Evolutionary conservation across 176 grass and related monocot species (phyloP).

Genomic region (Aechmea fasciata): DNA sequence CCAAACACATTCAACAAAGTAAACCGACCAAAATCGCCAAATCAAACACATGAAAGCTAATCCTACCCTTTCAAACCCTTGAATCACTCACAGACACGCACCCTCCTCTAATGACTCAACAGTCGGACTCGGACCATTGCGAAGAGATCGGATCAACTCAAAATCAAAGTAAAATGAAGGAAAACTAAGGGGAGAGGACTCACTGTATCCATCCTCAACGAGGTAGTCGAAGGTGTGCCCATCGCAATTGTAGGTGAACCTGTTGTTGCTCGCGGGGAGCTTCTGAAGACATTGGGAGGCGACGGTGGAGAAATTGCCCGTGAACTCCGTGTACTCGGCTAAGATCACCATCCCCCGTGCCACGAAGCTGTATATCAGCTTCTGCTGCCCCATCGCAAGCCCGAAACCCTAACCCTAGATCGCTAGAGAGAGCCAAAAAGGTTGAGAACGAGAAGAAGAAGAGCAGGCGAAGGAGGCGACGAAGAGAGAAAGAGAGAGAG

Average conservation of each 20-base stretch:
- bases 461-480: not conserved
- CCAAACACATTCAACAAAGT: not conserved
- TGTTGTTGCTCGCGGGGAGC: slow-evolving; percentile 54
- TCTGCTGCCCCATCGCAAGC: slow-evolving; percentile 39
- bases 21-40: no score
- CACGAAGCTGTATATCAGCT: slow-evolving; percentile 61
- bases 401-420: slow-evolving; percentile 5
- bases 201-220: slow-evolving; percentile 67
- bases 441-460: not conserved
- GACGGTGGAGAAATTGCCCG: slow-evolving; percentile 64
- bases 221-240: slow-evolving; percentile 79
- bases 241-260: slow-evolving; percentile 58
- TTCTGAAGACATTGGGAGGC: slow-evolving; percentile 58
- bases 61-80: not conserved
- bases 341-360: slow-evolving; percentile 45
- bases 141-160: not conserved
- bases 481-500: no score
- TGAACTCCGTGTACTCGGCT: slow-evolving; percentile 56
- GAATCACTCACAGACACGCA: not conserved
- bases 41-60: not conserved
- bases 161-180: not conserved
- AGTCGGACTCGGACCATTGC: not conserved
- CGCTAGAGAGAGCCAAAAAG: slow-evolving; percentile 5
- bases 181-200: not conserved
- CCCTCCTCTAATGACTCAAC: not conserved